Base-by-base conservation (phyloP, 2,329 filamentous ascomycete genomes). In the Didymella segeticola region DNA sequence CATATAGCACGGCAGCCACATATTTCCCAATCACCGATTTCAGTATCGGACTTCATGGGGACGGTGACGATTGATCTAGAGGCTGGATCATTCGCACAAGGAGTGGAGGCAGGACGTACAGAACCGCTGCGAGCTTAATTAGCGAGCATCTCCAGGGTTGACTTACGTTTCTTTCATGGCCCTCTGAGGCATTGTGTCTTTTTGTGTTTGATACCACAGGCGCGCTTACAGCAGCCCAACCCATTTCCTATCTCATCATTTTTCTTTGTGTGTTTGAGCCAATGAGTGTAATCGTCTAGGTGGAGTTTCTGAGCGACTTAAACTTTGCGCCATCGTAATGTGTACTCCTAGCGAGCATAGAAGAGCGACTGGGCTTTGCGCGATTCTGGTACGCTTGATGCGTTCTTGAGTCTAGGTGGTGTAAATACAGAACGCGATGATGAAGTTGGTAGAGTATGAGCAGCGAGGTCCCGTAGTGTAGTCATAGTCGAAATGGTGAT, bases 171-270 rank as follows among this genome's bases (percentile, higher is more conserved):
- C 36, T 42, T 51, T 41, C 20, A 36, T 8, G n/a, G 36, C 47
- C 43, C 14, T 23, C 11, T 11, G 23, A 33, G 39, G 51, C 46
- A 39, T 48, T 23, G 25, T 48, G 37, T 48, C 34, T 51, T 42
- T 47, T 53, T 47, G 31, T 55, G 46, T 51, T 57, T 55, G 55
- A 58, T 58, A 58, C 55, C 55, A 58, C 55, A 37, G 51, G 55
- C 51, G 37, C 43, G 55, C 51, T 41, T 33, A 42, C 26, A 37
- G 50, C 47, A 58, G 55, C 55, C 51, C 46, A 33, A 57, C 43
- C 39, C 42, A 54, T 57, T 51, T 48, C 42, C 45, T 58, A 30
- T 43, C 25, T 50, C 33, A n/a, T 43, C 43, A 39, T 30, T 19
- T 52, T 49, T 53, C 41, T 26, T 58, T 47, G 43, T 54, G 45